A percentile compares a stretch with the other conserved stretches of the same genome.
Conservation (phyloP, 192 early-diverging fungal genomes). For the Phycomyces blakesleeanus region DNA sequence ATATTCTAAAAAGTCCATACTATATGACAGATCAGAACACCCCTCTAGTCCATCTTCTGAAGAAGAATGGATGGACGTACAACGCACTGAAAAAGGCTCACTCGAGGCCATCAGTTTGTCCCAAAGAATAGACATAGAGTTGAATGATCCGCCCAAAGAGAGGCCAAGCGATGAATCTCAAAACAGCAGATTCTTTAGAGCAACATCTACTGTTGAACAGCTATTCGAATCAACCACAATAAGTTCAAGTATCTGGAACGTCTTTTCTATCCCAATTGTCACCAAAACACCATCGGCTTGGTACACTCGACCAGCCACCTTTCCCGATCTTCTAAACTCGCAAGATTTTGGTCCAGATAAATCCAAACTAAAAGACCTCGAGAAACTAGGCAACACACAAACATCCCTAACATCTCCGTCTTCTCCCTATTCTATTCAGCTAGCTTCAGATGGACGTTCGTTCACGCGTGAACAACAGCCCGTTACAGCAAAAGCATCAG, state of each 20-base stretch:
- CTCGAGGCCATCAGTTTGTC: background rate
- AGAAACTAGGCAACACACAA: too few relatives aligned
- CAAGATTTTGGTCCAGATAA: too few relatives aligned
- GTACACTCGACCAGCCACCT: too few relatives aligned
- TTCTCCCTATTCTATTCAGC: background rate
- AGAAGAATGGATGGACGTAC: background rate
- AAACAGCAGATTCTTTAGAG: background rate
- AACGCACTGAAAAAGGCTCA: background rate
- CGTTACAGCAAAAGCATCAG: background rate
- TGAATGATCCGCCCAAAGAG: background rate
- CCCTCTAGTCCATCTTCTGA: background rate
- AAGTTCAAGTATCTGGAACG: too few relatives aligned
- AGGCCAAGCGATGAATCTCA: background rate
- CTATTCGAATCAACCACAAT: too few relatives aligned
- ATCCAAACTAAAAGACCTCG: too few relatives aligned
- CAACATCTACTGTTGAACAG: background rate
- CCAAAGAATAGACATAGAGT: background rate
- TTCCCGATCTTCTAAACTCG: too few relatives aligned
- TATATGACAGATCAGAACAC: too few relatives aligned
- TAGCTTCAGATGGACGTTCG: background rate
- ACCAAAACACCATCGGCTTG: too few relatives aligned
- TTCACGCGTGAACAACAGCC: background rate
- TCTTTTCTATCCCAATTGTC: too few relatives aligned
- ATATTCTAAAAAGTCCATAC: too few relatives aligned
- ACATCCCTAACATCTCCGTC: background rate